Base-by-base conservation (phyloP, 768 basidiomycete genomes). In the Russula compacta region DNA sequence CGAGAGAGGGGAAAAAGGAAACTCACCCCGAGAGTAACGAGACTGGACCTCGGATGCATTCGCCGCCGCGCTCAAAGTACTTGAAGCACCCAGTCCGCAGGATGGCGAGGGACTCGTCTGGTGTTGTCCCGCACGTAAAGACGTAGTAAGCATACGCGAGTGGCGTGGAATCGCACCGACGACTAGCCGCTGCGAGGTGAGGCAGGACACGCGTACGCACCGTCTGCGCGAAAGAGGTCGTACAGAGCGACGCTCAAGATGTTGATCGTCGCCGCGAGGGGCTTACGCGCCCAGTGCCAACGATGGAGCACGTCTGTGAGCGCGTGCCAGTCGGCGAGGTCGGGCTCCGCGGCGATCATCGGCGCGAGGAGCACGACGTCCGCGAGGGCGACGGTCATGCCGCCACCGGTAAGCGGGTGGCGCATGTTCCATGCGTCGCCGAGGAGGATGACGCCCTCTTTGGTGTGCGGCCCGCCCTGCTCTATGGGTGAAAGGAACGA, bases 381-480 rank as follows among this genome's bases (percentile, higher is more conserved):
- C 69, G 84, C 80, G 50, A 98, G 76, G 2, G 93, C 94, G 42
- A 98, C 95, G 0, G 94, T 95, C 97, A 99, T 99, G 6, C 97
- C 97, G 11, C 94, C 93, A 6, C 97, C 97, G 0, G 97, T 99
- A 21, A 99, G 79, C 2, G 97, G 97, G 72, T 99, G 97, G 0
- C 97, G 89, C 95, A 98, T 98, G 71, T 98, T 99, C 88, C 92
- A 95, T 2, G 95, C 85, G 70, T 98, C 97, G 1, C 97, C 97
- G 38, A 97, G 77, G 63, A 98, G 83, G 60, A 99, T 75, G 10
- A 83, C 84, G 29, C 92, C 91, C 52, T 84, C 79, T 64, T 83
- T 87, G 6, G 71, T 74, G 58, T 67, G 72, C 64, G 63, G 63
- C 2, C 60, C 73, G 10, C 77, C 75, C 69, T 95, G 95, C 61